Percentiles rank a stretch among this genome's conserved stretches.
Conservation (phyloP, 1,139 yeast genomes). For the Candida sanyaensis region DNA sequence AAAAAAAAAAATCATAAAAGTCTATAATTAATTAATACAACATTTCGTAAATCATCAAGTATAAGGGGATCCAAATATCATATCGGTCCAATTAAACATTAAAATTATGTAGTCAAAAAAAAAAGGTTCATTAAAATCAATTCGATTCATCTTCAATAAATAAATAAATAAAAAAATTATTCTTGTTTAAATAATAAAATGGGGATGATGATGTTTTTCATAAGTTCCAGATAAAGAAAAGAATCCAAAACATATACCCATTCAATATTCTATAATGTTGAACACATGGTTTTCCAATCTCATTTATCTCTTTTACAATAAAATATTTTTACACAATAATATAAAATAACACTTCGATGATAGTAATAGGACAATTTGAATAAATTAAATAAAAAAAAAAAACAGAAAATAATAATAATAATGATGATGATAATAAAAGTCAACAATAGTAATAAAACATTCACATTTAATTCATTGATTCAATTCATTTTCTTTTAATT, state of each 20-base stretch:
- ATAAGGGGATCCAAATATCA: neutral
- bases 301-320: slow-evolving; percentile 1
- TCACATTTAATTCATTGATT: no score
- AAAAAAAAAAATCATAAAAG: neutral
- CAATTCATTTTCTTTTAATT: no score
- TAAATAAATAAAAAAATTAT: neutral
- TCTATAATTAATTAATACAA: slow-evolving; percentile 1
- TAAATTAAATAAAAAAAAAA: neutral
- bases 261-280: neutral
- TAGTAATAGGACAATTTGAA: neutral
- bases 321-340: slow-evolving; percentile 2
- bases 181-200: no score
- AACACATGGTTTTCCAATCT: neutral
- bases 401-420: no score
- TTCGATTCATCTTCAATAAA: neutral
- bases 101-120: neutral
- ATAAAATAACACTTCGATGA: neutral
- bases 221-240: no score
- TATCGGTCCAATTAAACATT: neutral
- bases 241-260: neutral
- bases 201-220: no score
- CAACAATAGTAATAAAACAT: no score
- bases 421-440: no score
- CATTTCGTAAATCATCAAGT: neutral
- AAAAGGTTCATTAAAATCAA: neutral